These are phyloP conservation scores for Hordeum pubiflorum DNA, from an alignment of 202 grass and related monocot species.

Conservation along the genomic window DNA sequence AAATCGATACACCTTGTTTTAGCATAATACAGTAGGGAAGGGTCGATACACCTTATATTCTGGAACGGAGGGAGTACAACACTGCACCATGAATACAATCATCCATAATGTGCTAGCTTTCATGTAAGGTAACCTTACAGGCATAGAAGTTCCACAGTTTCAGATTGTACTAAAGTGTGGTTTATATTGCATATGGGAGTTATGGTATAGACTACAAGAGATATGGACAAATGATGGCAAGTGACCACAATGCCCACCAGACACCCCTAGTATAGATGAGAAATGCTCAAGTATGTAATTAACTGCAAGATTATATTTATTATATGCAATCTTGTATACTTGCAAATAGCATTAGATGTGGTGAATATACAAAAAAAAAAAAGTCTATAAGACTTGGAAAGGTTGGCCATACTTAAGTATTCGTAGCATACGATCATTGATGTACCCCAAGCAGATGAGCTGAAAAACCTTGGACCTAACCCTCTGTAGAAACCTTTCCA, in stretches of 20 bases:
- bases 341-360: not conserved
- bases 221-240: not conserved
- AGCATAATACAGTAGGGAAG: too few relatives aligned
- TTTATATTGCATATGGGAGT: not conserved
- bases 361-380: not conserved
- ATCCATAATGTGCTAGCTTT: constrained; percentile 16
- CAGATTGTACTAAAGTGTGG: not conserved
- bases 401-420: constrained; percentile 59
- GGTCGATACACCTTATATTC: too few relatives aligned
- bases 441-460: constrained; percentile 94
- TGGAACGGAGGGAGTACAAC: too few relatives aligned
- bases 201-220: not conserved
- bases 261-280: not conserved
- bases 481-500: constrained; percentile 97
- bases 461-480: constrained; percentile 90
- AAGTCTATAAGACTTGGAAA: constrained; percentile 1
- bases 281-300: not conserved
- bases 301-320: not conserved
- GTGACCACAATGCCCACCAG: not conserved
- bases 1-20: too few relatives aligned
- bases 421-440: constrained; percentile 98
- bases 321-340: not conserved
- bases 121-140: not conserved
- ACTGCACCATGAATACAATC: not conserved
- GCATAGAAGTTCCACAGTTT: not conserved